Conservation (phyloP, 352 stramenopile species). For the Paralagenidium karlingii region DNA sequence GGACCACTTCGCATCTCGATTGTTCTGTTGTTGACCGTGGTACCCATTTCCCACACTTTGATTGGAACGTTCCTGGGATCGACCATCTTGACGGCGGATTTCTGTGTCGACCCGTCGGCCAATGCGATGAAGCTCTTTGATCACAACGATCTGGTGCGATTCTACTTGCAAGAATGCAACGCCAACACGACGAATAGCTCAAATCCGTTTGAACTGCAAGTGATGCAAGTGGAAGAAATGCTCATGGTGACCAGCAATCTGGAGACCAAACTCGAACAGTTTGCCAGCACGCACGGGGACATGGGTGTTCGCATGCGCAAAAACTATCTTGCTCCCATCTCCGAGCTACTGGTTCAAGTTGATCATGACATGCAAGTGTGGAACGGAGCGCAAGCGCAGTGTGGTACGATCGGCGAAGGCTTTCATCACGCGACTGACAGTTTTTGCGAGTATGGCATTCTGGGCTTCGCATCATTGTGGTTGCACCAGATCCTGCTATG, state of each 20-base stretch:
- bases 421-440: conserved; percentile 31
- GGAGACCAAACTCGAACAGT: conserved; percentile 33
- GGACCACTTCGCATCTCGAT: conserved; percentile 58
- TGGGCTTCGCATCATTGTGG: conserved; percentile 80
- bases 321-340: conserved; percentile 63
- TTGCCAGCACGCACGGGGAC: conserved; percentile 30
- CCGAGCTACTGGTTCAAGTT: conserved; percentile 23
- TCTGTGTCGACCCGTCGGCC: conserved; percentile 56
- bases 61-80: conserved; percentile 68
- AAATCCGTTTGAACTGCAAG: conserved; percentile 21
- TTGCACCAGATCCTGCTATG: conserved; percentile 73
- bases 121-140: conserved; percentile 45
- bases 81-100: conserved; percentile 72
- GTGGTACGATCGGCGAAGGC: conserved; percentile 21
- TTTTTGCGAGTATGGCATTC: conserved; percentile 71
- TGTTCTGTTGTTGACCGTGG: conserved; percentile 56
- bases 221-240: conserved; percentile 19
- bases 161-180: conserved; percentile 56
- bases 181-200: conserved; percentile 18
- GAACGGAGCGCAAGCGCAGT: conserved; percentile 24
- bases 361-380: conserved; percentile 16
- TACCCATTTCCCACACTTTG: conserved; percentile 68
- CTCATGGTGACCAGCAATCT: conserved; percentile 13
- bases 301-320: conserved; percentile 46
- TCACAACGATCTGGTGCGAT: conserved; percentile 23